Base-by-base conservation (phyloP, 495 filamentous ascomycete species). In the Hypoxylon lienhwacheense region DNA sequence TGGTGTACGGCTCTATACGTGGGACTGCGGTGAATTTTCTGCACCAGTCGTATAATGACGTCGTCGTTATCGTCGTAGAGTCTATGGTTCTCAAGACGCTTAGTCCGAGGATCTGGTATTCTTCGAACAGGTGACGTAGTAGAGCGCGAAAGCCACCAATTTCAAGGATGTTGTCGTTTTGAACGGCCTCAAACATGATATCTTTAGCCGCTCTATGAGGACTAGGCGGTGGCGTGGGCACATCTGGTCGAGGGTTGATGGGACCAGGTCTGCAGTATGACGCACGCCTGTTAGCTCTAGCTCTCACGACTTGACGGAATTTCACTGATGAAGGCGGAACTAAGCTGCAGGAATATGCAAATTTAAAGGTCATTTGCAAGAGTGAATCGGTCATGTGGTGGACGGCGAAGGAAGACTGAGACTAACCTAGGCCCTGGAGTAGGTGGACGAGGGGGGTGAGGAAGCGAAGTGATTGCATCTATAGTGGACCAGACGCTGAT, bases 141-240 rank as follows among this genome's bases (percentile, higher is more conserved):
- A 16, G 28, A 42, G 21, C 19, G 11, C 28, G 34, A n/a, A 36
- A 22, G 19, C n/a, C 29, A 5, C 22, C 8, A 12, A 21, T 36
- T 35, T 31, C 32, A 15, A 31, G 1, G n/a, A 15, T 25, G 2
- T 29, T 6, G 5, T 35, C 34, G 0, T 16, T 5, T 2, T 26
- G 28, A 2, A 3, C 24, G 12, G 25, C 24, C 29, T 16, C 46
- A 33, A 15, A n/a, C 14, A 8, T 33, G 6, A 32, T 5, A 16
- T 12, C 8, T 11, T 15, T 7, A 5, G 32, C 10, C 5, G 61
- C 37, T 22, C 61, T 63, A 17, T 16, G 58, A 25, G 65, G 65
- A 10, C 65, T 67, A 40, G 65, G 65, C 24, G 64, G 65, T 16
- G 65, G 65, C 42, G 65, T 67, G 31, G 65, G 65, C 31, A 67